Conservation (phyloP, 139 green algal species). For the Volvox africanus region DNA sequence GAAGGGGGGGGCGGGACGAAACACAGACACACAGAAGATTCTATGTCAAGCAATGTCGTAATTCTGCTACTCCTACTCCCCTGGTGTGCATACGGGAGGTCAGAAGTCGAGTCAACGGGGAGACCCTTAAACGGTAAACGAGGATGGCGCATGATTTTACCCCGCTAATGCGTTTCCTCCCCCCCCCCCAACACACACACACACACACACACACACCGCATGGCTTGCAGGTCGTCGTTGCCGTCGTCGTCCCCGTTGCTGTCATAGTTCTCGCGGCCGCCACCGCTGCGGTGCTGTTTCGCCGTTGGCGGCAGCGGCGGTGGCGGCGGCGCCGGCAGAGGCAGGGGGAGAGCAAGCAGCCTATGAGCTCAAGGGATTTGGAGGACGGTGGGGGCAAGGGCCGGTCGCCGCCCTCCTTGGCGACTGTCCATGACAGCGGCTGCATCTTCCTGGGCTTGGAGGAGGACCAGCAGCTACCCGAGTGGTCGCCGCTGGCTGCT, state of each 20-base stretch:
- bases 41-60: too few relatives aligned
- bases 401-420: background rate
- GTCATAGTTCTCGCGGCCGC: background rate
- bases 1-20: too few relatives aligned
- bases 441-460: conserved; percentile 36
- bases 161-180: too few relatives aligned
- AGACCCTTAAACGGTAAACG: too few relatives aligned
- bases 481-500: background rate
- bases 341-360: too few relatives aligned
- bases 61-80: too few relatives aligned
- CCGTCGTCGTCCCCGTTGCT: background rate
- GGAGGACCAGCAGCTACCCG: conserved; percentile 9
- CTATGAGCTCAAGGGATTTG: background rate
- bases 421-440: background rate
- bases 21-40: too few relatives aligned
- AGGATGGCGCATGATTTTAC: too few relatives aligned
- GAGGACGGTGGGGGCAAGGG: conserved; percentile 3
- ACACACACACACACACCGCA: background rate
- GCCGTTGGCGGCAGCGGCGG: background rate
- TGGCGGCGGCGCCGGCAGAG: background rate
- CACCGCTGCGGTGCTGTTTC: background rate
- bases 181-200: too few relatives aligned
- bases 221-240: background rate
- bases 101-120: too few relatives aligned
- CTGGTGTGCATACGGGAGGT: too few relatives aligned